Base-by-base conservation (phyloP, 768 basidiomycete genomes). In the Auricularia sp. region DNA sequence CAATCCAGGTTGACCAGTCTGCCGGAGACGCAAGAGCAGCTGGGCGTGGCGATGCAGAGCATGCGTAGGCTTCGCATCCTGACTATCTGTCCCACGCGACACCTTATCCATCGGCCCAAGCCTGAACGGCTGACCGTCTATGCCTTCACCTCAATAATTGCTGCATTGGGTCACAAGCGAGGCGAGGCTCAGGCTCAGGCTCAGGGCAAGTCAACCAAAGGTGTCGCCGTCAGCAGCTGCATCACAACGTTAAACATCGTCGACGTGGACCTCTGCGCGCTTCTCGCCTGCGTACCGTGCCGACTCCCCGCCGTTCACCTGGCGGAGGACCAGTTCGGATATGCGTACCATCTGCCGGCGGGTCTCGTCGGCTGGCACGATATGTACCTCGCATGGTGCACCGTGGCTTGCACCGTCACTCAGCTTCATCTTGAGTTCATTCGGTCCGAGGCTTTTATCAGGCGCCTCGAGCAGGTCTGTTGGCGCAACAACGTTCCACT, bases 231-330 rank as follows among this genome's bases (percentile, higher is more conserved):
- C 8, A 14, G 39, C 39, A 14, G 8, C 7, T 8, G 39, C 39
- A 7, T 42, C 8, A 42, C 34, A 6, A 59, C 18, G 13, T 18
- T 59, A 18, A 21, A 29, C 34, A 59, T 59, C 56, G 14, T 59
- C 56, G 56, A 59, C 56, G 56, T 59, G 16, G 56, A 59, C 29
- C 56, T 59, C 34, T 33, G 29, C 24, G 56, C 56, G 56, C 56
- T 59, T 10, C 24, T 59, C 16, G 5, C 34, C 24, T 35, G 24
- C 29, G 24, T 24, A 1, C 56, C 56, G 10, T 51, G 47, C 24
- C 29, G 6, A 6, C 29, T 14, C 29, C 29, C 21, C 4, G 56
- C 24, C 8, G 11, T 24, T 5, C 18, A 10, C 33, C 14, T 59
- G 18, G 56, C 56, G 3, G 34, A 29, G 11, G 34, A 35, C 56